Conservation (phyloP, 2,329 filamentous ascomycete species). For the Botrytis porri region DNA sequence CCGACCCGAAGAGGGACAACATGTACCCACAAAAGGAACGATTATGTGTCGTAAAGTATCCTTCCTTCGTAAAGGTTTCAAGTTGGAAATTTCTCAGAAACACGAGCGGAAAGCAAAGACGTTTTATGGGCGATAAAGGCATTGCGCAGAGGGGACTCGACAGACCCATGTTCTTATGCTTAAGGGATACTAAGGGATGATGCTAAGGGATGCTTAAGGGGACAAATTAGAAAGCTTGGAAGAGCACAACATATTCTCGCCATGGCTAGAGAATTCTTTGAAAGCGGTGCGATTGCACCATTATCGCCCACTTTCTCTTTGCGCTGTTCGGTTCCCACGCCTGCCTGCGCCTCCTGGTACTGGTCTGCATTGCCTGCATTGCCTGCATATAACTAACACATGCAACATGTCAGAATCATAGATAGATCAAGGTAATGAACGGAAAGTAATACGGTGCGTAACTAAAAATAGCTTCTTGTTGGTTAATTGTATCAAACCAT, state of each 20-base stretch:
- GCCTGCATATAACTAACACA: no score
- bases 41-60: not conserved
- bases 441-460: not conserved
- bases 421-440: not conserved
- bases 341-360: not conserved
- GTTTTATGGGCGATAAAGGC: not conserved
- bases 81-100: not conserved
- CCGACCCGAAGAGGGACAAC: not conserved
- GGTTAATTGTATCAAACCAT: not conserved
- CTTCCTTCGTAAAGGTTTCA: not conserved
- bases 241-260: slow-evolving; percentile 6
- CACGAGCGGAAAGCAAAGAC: not conserved
- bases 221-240: not conserved
- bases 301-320: slow-evolving; percentile 7
- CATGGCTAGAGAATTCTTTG: not conserved
- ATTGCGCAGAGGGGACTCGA: not conserved
- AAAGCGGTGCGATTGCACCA: slow-evolving; percentile 7
- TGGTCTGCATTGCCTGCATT: not conserved
- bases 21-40: slow-evolving; percentile 16
- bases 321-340: not conserved
- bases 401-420: slow-evolving; percentile 7
- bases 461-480: not conserved
- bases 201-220: not conserved
- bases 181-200: not conserved
- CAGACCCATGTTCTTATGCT: not conserved